These are phyloP conservation scores for Dorcoceras hygrometricum DNA, from an alignment of 257 asterid genomes.

Conservation along the genomic window DNA sequence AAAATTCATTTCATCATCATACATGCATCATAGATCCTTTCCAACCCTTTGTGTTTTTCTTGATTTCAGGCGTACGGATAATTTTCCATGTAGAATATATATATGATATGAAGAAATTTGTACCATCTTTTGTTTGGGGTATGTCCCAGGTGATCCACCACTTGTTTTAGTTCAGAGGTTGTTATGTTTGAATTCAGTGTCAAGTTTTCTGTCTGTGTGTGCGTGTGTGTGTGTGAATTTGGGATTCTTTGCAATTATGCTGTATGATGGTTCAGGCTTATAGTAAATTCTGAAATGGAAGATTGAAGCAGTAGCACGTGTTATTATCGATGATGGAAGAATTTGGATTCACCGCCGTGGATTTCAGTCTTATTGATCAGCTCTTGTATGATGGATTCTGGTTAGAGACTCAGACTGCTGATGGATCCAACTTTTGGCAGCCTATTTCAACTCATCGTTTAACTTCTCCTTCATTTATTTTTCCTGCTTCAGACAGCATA, in stretches of 20 bases:
- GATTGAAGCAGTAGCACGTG: slow-evolving; percentile 18
- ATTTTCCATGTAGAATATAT: neutral
- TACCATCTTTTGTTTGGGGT: neutral
- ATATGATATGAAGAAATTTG: neutral
- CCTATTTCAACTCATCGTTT: slow-evolving; percentile 35
- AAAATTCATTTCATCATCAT: neutral
- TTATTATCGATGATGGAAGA: slow-evolving; percentile 60
- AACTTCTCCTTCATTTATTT: slow-evolving; percentile 29
- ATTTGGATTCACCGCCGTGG: slow-evolving; percentile 41
- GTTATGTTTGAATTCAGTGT: neutral
- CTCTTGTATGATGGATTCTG: slow-evolving; percentile 76
- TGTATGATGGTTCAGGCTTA: neutral
- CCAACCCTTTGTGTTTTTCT: neutral
- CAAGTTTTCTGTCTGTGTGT: neutral
- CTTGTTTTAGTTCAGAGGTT: neutral
- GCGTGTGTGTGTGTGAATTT: too few species aligned
- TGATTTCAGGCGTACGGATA: neutral
- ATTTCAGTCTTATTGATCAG: slow-evolving; percentile 57
- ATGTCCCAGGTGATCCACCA: neutral
- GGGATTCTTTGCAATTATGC: neutral
- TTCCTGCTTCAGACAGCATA: slow-evolving; percentile 30
- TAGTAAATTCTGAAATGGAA: slow-evolving; percentile 8
- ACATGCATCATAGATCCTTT: neutral
- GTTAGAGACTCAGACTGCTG: slow-evolving; percentile 66
- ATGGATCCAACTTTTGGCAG: slow-evolving; percentile 57